Evolutionary conservation across 2,329 filamentous ascomycete species (phyloP), one percentile per base, ranked within the genome.

Genomic region (Claviceps paspali): DNA sequence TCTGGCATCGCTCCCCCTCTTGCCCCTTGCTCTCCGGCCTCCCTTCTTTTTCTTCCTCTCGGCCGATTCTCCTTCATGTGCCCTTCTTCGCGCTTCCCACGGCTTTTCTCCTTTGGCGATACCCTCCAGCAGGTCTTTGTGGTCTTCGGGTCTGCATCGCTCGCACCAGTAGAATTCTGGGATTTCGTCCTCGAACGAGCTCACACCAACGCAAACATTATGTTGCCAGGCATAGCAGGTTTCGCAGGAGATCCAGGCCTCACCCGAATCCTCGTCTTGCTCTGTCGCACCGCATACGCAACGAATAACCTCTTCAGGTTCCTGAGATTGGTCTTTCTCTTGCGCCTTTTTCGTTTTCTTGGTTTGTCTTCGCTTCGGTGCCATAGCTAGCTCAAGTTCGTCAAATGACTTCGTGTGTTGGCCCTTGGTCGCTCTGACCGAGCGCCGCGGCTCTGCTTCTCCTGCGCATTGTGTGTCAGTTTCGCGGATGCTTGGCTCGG

Each of bases 221-320:
- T 98, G 91, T 60, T 98, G 91, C 91, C 91, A 98, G 29, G 81
- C 88, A 34, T 76, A 76, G 59, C 91, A 98, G 33, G 73, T 75
- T 58, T 98, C 91, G 64, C 91, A 98, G 43, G 82, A 85, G 51
- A 98, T 94, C 86, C 93, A 96, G 36, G 86, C 79, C 49, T 91
- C 80, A 46, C 82, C 83, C 11, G 83, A 79, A 48, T 92, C 83
- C 47, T 88, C 83, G 42, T 87, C 82, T 47, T 86, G 81, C 48
- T 83, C 81, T 31, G 82, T 82, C 41, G 84, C 80, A 47, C 91
- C 88, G 53, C 88, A 98, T 35, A 95, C 82, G 57, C 88, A 98
- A 47, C 88, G 81, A 45, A 96, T 93, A 47, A 91, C 72, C 51
- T 86, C 82, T 35, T 74, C 68, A 12, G 67, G 63, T 30, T 82